Evolutionary conservation across 2,329 filamentous ascomycete species (phyloP), one percentile per base, ranked within the genome.

Genomic region (Aureobasidium musti): DNA sequence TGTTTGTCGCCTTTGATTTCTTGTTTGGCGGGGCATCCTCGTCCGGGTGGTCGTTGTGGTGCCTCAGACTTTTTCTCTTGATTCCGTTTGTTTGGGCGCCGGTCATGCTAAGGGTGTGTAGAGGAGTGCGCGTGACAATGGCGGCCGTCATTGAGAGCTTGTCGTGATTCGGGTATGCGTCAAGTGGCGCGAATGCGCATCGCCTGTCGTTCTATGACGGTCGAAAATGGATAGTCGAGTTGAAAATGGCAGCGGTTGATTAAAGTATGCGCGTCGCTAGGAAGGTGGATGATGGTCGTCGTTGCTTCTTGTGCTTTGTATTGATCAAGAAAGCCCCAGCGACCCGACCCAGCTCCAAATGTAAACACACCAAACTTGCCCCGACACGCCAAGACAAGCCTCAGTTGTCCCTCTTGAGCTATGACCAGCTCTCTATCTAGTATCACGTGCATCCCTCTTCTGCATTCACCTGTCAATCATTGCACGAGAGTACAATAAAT

Each of bases 61-160:
- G 75, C 63, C 79, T 77, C 70, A 78, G 79, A 71, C 81, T 83
- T 71, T 79, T 75, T 72, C 81, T 76, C 76, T 81, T 67, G 43
- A 54, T 35, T 54, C 50, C 61, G 66, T 74, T 71, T 67, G 77
- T 74, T 63, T 81, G 81, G 71, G 78, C 75, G 68, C 80, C 79
- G 70, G 79, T 76, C 81, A 83, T 83, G 69, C 76, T 78, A 70
- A 83, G 77, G 37, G 75, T 72, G 76, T 80, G 77, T 68, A 83
- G 73, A 67, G 81, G 81, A 66, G 75, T 74, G 69, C 78, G 77
- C 70, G 75, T 73, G 61, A 78, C 69, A 67, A 77, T 64, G 39
- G 68, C 67, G 53, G 68, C 67, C 52, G 68, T 69, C 68, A 69
- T 69, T 68, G 65, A 65, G 30, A 30, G 30, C 26, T 49, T 14